Base-by-base conservation (phyloP, 192 early-diverging fungal species). In the Haplosporangium gracile region DNA sequence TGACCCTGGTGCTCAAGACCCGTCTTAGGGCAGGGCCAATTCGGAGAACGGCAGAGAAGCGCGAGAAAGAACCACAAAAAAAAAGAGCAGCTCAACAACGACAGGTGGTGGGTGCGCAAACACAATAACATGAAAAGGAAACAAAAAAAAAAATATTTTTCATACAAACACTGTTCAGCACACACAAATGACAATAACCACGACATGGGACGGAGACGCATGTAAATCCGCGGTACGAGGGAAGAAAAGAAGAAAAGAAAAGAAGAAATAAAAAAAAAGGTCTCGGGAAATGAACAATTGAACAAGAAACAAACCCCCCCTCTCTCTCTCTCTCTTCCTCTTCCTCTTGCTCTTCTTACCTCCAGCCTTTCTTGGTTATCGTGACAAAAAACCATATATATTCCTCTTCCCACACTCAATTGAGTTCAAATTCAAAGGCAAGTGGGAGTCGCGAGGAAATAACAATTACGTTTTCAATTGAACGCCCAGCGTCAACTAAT, bases 61-160 rank as follows among this genome's bases (percentile, higher is more conserved):
- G 29, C 26, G 9, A 32, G 72, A 13, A 22, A 51, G 15, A 49
- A 51, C 11, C 40, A 65, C 1, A 20, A 43, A n/a, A 32, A 11
- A 32, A 68, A 45, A 68, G 75, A 74, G 49, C 73, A 38, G 47
- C 49, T 55, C 45, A 71, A 40, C 70, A 60, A n/a, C 24, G 42
- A 22, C 29, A 70, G 69, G 77, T 71, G 69, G 69, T 60, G 77
- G 77, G 69, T 78, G 69, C 77, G 77, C 68, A 71, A 71, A 78
- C 68, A 29, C 9, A 32, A 65, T 29, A 32, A 29, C 11, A 15
- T 15, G 2, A 65, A 32, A 26, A 65, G 4, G 29, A 32, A 65
- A 3, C 13, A 11, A 65, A 63, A 65, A 20, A 11, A 11, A 32
- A 15, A 65, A 65, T 13, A 9, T 65, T 4, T 11, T 65, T 15